Conservation (phyloP, 1,139 yeast genomes). For the Pichia sp. region DNA sequence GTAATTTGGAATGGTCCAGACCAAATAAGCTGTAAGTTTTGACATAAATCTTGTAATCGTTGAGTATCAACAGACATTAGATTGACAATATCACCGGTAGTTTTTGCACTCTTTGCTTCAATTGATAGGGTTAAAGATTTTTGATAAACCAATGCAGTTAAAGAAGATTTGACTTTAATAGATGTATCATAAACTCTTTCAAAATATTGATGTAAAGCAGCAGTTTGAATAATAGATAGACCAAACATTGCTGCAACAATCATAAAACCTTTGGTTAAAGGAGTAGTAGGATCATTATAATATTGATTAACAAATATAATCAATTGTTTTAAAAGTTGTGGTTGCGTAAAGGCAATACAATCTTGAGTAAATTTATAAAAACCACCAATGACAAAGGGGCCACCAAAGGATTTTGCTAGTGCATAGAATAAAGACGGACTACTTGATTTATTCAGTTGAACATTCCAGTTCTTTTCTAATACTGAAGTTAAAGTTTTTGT, state of each 20-base stretch:
- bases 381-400: constrained; percentile 63
- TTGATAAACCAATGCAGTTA: constrained; percentile 72
- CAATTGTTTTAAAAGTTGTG: constrained; percentile 70
- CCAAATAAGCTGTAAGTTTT: constrained; percentile 85
- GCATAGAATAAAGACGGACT: constrained; percentile 66
- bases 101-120: constrained; percentile 71
- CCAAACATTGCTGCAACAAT: constrained; percentile 80
- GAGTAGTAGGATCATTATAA: constrained; percentile 41
- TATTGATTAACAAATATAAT: constrained; percentile 82
- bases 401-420: constrained; percentile 63
- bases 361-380: constrained; percentile 77
- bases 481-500: constrained; percentile 43
- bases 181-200: constrained; percentile 85
- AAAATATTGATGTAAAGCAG: constrained; percentile 86
- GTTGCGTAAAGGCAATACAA: constrained; percentile 77
- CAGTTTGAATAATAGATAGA: constrained; percentile 78
- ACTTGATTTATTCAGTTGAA: constrained; percentile 34
- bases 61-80: constrained; percentile 96
- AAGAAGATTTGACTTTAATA: constrained; percentile 77
- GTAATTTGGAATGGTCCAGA: constrained; percentile 93
- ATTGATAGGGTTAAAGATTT: constrained; percentile 77
- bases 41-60: constrained; percentile 83
- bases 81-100: constrained; percentile 97
- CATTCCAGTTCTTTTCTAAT: constrained; percentile 60
- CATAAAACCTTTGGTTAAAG: constrained; percentile 75